Evolutionary conservation across 179 eudicot genomes (phyloP).

Genomic region (Drosera spatulata): DNA sequence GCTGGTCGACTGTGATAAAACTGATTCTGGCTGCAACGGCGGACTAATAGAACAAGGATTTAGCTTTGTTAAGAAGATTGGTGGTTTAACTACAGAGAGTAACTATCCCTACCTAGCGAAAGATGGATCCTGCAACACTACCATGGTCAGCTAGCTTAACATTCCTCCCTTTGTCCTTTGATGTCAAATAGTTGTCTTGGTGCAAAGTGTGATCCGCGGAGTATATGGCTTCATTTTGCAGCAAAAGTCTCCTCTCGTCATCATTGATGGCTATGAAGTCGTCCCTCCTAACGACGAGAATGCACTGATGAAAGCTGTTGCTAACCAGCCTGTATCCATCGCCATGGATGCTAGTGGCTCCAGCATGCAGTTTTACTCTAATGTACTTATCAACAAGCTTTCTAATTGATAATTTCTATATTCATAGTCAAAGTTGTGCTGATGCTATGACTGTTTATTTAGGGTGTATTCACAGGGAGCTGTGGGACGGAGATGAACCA

Average conservation of each 20-base stretch:
- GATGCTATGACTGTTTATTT: conserved; percentile 1
- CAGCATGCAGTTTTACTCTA: conserved; percentile 25
- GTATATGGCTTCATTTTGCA: conserved; percentile 1
- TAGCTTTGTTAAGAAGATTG: conserved; percentile 17
- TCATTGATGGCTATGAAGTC: conserved; percentile 25
- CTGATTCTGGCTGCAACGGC: conserved; percentile 31
- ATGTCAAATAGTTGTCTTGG: background rate
- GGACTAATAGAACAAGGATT: conserved; percentile 33
- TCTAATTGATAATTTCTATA: background rate
- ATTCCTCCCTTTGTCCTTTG: background rate
- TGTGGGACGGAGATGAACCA: conserved; percentile 43
- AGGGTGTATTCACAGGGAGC: conserved; percentile 33
- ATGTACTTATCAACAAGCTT: conserved; percentile 8
- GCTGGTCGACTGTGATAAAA: conserved; percentile 29
- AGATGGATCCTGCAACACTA: conserved; percentile 16
- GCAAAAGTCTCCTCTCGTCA: conserved; percentile 17
- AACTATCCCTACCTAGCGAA: conserved; percentile 29
- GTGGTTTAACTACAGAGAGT: conserved; percentile 28
- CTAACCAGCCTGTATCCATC: conserved; percentile 29
- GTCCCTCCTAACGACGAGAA: conserved; percentile 25
- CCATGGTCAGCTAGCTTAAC: conserved; percentile 11
- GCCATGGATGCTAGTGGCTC: conserved; percentile 32
- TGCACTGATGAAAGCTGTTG: conserved; percentile 25
- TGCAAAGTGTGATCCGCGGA: background rate
- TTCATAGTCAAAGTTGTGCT: too few relatives aligned